These are phyloP conservation scores for Geotrichum klebahnii DNA, from an alignment of 1,139 yeast genomes.

Conservation along the genomic window DNA sequence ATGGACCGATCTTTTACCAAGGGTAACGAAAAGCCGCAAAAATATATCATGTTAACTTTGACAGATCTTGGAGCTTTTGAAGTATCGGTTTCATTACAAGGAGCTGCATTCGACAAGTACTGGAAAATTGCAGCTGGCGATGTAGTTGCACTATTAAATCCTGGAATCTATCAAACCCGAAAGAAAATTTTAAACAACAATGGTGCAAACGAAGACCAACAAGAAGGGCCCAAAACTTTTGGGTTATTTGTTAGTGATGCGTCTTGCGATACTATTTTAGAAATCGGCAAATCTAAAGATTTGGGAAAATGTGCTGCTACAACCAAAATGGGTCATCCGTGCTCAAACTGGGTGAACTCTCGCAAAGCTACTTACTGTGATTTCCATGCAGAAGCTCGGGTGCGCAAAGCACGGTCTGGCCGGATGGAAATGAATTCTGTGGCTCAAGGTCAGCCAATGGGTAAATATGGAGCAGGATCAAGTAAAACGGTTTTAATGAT, in stretches of 20 bases:
- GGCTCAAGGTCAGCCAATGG: constrained; percentile 17
- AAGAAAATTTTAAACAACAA: constrained; percentile 14
- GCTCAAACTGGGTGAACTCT: constrained; percentile 58
- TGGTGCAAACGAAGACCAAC: constrained; percentile 23
- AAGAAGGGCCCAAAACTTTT: constrained; percentile 46
- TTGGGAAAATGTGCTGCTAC: constrained; percentile 63
- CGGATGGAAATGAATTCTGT: constrained; percentile 62
- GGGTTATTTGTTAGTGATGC: constrained; percentile 55
- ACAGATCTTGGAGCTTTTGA: constrained; percentile 59
- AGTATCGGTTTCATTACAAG: constrained; percentile 61
- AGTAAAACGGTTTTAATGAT: constrained; percentile 16
- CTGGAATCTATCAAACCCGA: constrained; percentile 49
- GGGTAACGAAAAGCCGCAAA: constrained; percentile 38
- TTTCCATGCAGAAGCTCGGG: constrained; percentile 61
- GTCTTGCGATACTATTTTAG: constrained; percentile 50
- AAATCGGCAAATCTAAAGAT: constrained; percentile 68
- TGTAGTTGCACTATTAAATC: constrained; percentile 69
- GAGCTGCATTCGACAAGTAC: constrained; percentile 60
- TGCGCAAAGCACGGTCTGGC: constrained; percentile 51
- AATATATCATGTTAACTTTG: constrained; percentile 58
- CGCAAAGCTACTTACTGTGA: constrained; percentile 57
- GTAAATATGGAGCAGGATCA: constrained; percentile 9
- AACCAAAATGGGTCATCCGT: constrained; percentile 46
- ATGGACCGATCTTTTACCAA: constrained; percentile 27
- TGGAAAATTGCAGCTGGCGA: constrained; percentile 76